These are phyloP conservation scores for Nannizziopsis barbatae DNA, from an alignment of 2,329 filamentous ascomycete genomes.

Conservation along the genomic window DNA sequence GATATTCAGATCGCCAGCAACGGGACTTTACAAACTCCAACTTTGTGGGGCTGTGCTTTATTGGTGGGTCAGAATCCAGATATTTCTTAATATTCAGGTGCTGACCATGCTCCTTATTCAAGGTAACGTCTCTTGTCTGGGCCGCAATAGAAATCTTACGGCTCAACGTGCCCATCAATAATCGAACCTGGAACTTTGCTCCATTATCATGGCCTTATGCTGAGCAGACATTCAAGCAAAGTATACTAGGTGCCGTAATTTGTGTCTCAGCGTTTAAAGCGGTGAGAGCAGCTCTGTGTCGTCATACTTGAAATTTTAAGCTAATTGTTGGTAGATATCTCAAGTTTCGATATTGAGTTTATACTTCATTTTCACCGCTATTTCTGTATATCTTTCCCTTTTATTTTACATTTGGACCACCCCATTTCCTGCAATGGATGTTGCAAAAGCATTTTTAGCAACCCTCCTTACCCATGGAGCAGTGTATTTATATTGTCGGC, in stretches of 20 bases:
- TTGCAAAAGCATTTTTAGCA: conserved; percentile 22
- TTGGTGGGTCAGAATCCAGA: conserved; percentile 11
- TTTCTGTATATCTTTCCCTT: conserved; percentile 27
- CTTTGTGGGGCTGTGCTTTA: conserved; percentile 12
- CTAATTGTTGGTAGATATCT: conserved; percentile 25
- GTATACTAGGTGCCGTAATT: conserved; percentile 26
- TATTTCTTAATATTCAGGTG: too few relatives aligned
- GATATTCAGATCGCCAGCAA: conserved; percentile 7
- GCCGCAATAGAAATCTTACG: conserved; percentile 1
- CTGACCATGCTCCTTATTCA: not conserved
- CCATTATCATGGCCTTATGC: conserved; percentile 4
- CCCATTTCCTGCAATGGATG: conserved; percentile 25
- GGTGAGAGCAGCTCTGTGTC: conserved; percentile 22
- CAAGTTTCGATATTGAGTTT: conserved; percentile 32
- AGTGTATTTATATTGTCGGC: conserved; percentile 22
- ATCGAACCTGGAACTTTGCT: conserved; percentile 4
- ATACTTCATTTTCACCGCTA: conserved; percentile 27
- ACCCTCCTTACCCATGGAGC: conserved; percentile 26
- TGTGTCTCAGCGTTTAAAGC: conserved; percentile 30
- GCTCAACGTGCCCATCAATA: conserved; percentile 6
- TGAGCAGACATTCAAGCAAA: conserved; percentile 28
- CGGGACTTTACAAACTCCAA: conserved; percentile 8
- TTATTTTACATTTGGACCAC: conserved; percentile 26
- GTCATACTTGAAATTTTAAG: not conserved
- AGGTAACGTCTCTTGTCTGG: conserved; percentile 11